Percentiles rank a stretch among this genome's conserved stretches.
phyloP scores from a whole-genome alignment of 768 basidiomycete genomes.

The Lentinus tigrinus region DNA sequence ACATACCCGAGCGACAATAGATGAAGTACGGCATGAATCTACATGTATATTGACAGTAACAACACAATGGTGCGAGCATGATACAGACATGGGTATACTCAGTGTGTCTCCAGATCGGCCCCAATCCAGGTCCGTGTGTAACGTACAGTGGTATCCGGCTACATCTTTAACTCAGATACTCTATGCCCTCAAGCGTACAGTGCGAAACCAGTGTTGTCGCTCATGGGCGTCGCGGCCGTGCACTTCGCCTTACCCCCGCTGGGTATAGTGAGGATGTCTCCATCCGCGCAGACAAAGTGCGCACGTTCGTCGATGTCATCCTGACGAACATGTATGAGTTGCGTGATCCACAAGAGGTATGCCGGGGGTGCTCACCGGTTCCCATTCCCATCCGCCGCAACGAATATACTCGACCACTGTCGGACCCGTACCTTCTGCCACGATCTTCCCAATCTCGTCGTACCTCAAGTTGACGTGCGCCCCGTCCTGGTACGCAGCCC shows the following conservation, averaged over 20 bases:
- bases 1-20: slow-evolving; percentile 12
- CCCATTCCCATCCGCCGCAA: slow-evolving; percentile 84
- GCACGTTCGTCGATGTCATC: slow-evolving; percentile 57
- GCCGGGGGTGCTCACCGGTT: slow-evolving; percentile 55
- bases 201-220: slow-evolving; percentile 37
- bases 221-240: slow-evolving; percentile 36
- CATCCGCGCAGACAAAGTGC: slow-evolving; percentile 79
- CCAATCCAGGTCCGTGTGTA: no score
- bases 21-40: slow-evolving; percentile 5
- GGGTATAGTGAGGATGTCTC: slow-evolving; percentile 64
- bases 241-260: slow-evolving; percentile 58
- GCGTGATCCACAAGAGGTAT: neutral
- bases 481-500: slow-evolving; percentile 77
- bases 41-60: neutral
- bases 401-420: slow-evolving; percentile 76
- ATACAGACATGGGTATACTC: neutral
- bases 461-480: slow-evolving; percentile 66
- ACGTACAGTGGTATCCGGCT: no score
- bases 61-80: neutral
- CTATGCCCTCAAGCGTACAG: slow-evolving; percentile 36
- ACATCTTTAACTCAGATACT: no score
- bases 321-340: slow-evolving; percentile 34
- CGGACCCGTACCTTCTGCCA: slow-evolving; percentile 43
- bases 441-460: slow-evolving; percentile 38
- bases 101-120: neutral